Percentiles rank a stretch among this genome's conserved stretches.
Conservation (phyloP, 2,329 filamentous ascomycete species). For the Colletotrichum sp. region DNA sequence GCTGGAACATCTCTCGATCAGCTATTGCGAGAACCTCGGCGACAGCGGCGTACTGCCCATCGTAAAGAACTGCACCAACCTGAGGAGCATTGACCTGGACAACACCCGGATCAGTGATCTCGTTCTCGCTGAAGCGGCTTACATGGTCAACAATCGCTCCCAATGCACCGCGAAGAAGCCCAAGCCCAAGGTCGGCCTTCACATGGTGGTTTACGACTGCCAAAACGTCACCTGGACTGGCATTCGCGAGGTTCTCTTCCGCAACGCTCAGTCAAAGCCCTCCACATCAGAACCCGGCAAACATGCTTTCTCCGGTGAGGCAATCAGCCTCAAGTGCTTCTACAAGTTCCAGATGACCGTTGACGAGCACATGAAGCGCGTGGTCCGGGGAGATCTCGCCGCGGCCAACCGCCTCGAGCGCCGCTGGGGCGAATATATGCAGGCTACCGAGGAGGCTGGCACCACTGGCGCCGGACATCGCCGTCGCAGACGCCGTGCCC, state of each 20-base stretch:
- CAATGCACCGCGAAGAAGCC: slow-evolving; percentile 43
- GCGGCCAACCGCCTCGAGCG: slow-evolving; percentile 81
- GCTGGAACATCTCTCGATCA: slow-evolving; percentile 84
- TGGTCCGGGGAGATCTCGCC: slow-evolving; percentile 76
- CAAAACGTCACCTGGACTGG: slow-evolving; percentile 92
- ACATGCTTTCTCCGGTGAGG: slow-evolving; percentile 72
- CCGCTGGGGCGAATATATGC: slow-evolving; percentile 96
- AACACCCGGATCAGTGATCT: slow-evolving; percentile 92
- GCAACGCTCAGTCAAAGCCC: slow-evolving; percentile 77
- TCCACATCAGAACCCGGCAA: slow-evolving; percentile 41
- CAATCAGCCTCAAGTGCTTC: slow-evolving; percentile 90
- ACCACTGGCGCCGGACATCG: slow-evolving; percentile 69
- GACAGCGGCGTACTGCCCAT: slow-evolving; percentile 85
- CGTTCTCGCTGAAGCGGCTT: slow-evolving; percentile 81
- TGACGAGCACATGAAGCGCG: slow-evolving; percentile 89
- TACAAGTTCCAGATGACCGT: slow-evolving; percentile 96
- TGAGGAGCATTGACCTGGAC: slow-evolving; percentile 83
- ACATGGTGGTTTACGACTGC: slow-evolving; percentile 89
- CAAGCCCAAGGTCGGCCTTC: slow-evolving; percentile 67
- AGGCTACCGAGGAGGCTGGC: slow-evolving; percentile 84
- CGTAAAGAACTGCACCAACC: slow-evolving; percentile 73
- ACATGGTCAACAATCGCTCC: slow-evolving; percentile 74
- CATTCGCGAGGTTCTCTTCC: slow-evolving; percentile 82
- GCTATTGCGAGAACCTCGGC: slow-evolving; percentile 86
- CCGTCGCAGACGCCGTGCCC: slow-evolving; percentile 75